phyloP scores from a whole-genome alignment of 352 stramenopile genomes.

The Phytophthora kernoviae region DNA sequence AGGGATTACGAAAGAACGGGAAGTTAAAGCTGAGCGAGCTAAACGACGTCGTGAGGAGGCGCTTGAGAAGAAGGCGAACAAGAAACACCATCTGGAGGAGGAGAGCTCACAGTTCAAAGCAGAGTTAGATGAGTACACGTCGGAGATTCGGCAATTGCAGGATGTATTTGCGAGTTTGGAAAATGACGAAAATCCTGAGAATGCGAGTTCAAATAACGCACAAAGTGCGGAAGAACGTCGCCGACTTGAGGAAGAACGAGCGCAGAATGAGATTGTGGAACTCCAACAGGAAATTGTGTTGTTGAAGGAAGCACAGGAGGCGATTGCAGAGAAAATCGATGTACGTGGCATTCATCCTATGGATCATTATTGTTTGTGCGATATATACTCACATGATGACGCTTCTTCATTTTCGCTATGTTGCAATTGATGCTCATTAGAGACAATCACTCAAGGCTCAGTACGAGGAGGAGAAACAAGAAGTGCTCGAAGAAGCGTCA shows the following conservation, averaged over 20 bases:
- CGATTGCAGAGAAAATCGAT: conserved; percentile 51
- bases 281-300: conserved; percentile 66
- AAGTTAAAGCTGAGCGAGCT: conserved; percentile 21
- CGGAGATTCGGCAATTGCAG: conserved; percentile 59
- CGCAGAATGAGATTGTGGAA: conserved; percentile 53
- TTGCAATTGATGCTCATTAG: conserved; percentile 21
- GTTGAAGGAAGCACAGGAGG: conserved; percentile 54
- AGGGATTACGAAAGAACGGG: conserved; percentile 51
- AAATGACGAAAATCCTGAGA: conserved; percentile 32
- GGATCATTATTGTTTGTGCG: background rate
- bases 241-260: conserved; percentile 40
- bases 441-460: conserved; percentile 66
- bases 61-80: conserved; percentile 28
- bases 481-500: conserved; percentile 60
- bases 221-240: conserved; percentile 41
- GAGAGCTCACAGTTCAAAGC: conserved; percentile 42
- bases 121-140: conserved; percentile 49
- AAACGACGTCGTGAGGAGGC: conserved; percentile 45
- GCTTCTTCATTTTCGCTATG: background rate
- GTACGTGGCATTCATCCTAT: conserved; percentile 25
- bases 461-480: conserved; percentile 65
- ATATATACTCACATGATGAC: background rate
- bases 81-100: conserved; percentile 33
- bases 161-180: conserved; percentile 52
- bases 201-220: conserved; percentile 20